Evolutionary conservation across 345 rosid species (phyloP).

Genomic region (Citrus maxima): DNA sequence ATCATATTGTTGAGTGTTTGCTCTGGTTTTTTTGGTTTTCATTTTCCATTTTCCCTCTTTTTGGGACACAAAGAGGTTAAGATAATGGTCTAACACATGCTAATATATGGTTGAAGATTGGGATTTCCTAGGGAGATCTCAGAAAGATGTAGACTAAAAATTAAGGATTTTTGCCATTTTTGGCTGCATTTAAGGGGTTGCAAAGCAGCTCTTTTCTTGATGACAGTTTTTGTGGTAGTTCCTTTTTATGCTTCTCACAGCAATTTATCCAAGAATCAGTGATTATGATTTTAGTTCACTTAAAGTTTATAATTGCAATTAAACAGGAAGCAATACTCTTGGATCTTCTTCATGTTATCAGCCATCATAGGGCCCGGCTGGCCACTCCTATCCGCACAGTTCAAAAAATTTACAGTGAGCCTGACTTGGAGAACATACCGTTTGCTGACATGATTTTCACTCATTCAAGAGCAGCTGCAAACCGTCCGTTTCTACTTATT

Average conservation of each 20-base stretch:
- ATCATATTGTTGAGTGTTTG: neutral
- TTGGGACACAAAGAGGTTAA: neutral
- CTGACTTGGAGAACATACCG: slow-evolving; percentile 66
- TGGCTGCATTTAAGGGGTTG: neutral
- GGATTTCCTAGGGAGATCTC: neutral
- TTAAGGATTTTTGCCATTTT: neutral
- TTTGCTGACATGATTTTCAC: slow-evolving; percentile 57
- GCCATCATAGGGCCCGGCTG: slow-evolving; percentile 83
- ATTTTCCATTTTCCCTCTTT: neutral
- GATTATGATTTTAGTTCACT: neutral
- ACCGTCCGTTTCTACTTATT: slow-evolving; percentile 61
- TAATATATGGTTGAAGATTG: neutral
- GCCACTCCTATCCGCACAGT: slow-evolving; percentile 95
- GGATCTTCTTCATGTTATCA: slow-evolving; percentile 89
- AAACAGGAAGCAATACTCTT: slow-evolving; percentile 82
- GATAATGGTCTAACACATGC: neutral
- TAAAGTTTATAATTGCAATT: slow-evolving; percentile 14
- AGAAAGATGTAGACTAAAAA: neutral
- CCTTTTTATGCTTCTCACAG: neutral
- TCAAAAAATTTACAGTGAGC: slow-evolving; percentile 65
- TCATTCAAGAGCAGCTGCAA: slow-evolving; percentile 44
- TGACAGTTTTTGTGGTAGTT: neutral
- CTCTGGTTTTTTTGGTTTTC: neutral
- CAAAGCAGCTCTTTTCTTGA: neutral
- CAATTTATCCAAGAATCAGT: neutral